Conservation (phyloP, 495 filamentous ascomycete species). For the Talaromyces adpressus region DNA sequence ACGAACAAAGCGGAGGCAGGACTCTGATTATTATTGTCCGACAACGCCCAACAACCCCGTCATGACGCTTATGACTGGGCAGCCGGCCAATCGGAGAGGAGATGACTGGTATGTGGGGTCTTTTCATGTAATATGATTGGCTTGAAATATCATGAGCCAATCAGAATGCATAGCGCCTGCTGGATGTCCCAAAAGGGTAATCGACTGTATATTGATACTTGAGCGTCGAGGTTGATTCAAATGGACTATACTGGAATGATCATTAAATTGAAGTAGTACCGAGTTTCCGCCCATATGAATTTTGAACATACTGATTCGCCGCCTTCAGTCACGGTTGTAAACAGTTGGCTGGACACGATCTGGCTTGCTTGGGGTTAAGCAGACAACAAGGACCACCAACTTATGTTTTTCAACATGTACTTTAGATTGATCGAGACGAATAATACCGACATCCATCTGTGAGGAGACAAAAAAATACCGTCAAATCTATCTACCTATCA, state of each 20-base stretch:
- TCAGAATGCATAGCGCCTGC: not conserved
- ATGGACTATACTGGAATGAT: not conserved
- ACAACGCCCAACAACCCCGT: not conserved
- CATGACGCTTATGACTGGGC: not conserved
- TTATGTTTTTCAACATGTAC: too few species aligned
- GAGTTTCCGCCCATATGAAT: not conserved
- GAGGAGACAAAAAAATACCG: not conserved
- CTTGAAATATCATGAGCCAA: not conserved
- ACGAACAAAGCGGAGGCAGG: not conserved
- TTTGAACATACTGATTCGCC: not conserved
- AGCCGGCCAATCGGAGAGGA: not conserved
- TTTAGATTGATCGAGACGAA: too few species aligned
- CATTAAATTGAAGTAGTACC: too few species aligned
- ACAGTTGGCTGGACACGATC: too few species aligned
- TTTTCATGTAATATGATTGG: not conserved
- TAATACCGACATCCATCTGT: too few species aligned
- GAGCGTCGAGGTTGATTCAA: not conserved
- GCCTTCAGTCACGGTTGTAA: too few species aligned
- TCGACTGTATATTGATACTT: not conserved
- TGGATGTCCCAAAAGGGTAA: not conserved
- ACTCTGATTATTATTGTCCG: not conserved
- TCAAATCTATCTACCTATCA: too few species aligned
- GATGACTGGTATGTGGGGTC: not conserved
- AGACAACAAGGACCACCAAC: too few species aligned
- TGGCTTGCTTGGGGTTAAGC: too few species aligned